Evolutionary conservation across 75 land plant species (phyloP), one percentile per base, ranked within the genome.

Genomic region (Pinus albicaulis): DNA sequence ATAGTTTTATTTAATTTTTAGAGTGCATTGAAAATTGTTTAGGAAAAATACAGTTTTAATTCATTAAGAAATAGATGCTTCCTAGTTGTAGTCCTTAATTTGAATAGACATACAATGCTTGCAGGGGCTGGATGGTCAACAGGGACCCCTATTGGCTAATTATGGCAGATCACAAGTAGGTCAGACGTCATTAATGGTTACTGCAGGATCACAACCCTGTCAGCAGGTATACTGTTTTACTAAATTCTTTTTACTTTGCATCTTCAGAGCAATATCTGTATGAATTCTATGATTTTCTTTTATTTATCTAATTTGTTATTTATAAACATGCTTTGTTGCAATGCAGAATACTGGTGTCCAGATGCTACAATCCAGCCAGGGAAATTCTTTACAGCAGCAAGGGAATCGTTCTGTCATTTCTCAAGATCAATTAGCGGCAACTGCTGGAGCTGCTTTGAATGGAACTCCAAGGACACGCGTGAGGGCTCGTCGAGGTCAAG

Each of bases 401-500:
- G 64, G 48, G 23, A 44, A 52, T 36, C 71, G 57, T 48, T 25
- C 72, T 19, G 44, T 61, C 16, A 41, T 73, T 80, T 58, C 85
- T 59, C 83, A 71, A 59, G 20, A 52, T 25, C 82, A 80, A 53
- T 25, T 75, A 26, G 59, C 53, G 15, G 22, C 72, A 19, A n/a
- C 71, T 25, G 57, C 71, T 58, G 59, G 22, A 3, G 48, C 66
- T 60, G 85, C 53, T 60, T 57, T 38, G 7, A 74, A 74, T 59
- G 83, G 78, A 20, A 76, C 63, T 73, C 38, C 58, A 24, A 76
- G 83, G 38, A 75, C 75, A 56, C 83, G 86, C 17, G 84, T 77
- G 13, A 85, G 90, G 69, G 90, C 90, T 68, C 75, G 90, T n/a
- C 76, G 90, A 58, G 90, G 90, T 26, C 90, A 88, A 76, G 89